Conservation (phyloP, 768 basidiomycete species). For the Pleurotus tuber-regium region DNA sequence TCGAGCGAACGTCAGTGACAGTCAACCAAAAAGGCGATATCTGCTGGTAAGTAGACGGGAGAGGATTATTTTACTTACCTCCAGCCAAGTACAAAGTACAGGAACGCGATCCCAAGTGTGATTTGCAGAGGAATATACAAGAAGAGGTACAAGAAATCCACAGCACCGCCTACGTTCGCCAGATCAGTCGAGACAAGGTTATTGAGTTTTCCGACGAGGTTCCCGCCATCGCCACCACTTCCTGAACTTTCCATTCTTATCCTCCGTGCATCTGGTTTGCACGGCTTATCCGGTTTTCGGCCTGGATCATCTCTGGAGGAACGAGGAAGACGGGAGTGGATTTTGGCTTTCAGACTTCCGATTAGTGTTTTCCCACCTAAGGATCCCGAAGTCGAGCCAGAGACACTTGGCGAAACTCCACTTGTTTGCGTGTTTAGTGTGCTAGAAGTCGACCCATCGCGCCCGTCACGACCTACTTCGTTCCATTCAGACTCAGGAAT, state of each 20-base stretch:
- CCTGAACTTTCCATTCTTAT: too few relatives aligned
- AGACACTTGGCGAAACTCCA: background rate
- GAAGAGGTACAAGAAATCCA: slow-evolving; percentile 31
- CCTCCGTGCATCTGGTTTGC: slow-evolving; percentile 8
- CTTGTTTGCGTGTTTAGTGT: background rate
- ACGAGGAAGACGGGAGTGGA: too few relatives aligned
- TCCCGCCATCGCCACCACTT: slow-evolving; percentile 31
- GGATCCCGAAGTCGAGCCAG: background rate
- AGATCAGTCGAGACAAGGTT: slow-evolving; percentile 71
- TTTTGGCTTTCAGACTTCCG: background rate
- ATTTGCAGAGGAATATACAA: slow-evolving; percentile 42
- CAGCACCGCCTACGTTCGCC: slow-evolving; percentile 30
- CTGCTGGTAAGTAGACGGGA: slow-evolving; percentile 2
- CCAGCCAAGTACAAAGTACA: slow-evolving; percentile 49
- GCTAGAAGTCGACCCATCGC: background rate
- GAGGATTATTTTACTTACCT: slow-evolving; percentile 31
- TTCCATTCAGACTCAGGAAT: background rate
- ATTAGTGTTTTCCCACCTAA: slow-evolving; percentile 1
- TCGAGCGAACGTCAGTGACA: slow-evolving; percentile 2
- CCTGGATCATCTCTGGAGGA: slow-evolving; percentile 11
- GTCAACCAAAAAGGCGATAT: slow-evolving; percentile 2
- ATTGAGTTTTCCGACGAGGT: slow-evolving; percentile 73
- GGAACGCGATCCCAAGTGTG: slow-evolving; percentile 35
- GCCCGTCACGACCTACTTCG: background rate
- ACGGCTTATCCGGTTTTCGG: slow-evolving; percentile 5